Percentiles rank a stretch among this genome's conserved stretches.
Conservation (phyloP, 306 rosid genomes). For the Albizia julibrissin region DNA sequence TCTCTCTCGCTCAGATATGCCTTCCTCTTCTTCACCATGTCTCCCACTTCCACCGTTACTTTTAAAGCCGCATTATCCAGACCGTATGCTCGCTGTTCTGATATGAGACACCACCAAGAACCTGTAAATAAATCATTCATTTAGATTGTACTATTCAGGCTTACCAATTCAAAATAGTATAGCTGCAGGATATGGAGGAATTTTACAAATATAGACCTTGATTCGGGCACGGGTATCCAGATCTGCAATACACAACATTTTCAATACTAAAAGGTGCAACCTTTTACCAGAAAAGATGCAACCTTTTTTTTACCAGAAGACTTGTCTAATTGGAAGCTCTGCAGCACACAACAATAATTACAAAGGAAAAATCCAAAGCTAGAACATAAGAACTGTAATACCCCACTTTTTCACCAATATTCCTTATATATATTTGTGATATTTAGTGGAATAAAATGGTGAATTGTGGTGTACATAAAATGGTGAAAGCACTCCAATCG, state of each 20-base stretch:
- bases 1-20: constrained; percentile 36
- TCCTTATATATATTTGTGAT: too few relatives aligned
- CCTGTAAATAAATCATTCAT: constrained; percentile 30
- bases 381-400: too few relatives aligned
- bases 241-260: too few relatives aligned
- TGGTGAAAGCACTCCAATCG: too few relatives aligned
- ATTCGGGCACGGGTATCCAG: constrained; percentile 52
- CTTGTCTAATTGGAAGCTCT: constrained; percentile 65
- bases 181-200: neutral
- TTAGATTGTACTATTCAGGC: neutral
- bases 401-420: too few relatives aligned
- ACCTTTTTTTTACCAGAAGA: constrained; percentile 41
- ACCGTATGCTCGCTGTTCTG: constrained; percentile 56
- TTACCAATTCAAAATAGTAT: too few relatives aligned
- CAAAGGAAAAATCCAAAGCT: too few relatives aligned
- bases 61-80: constrained; percentile 43
- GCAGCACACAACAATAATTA: neutral
- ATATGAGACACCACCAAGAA: constrained; percentile 57
- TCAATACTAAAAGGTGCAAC: too few relatives aligned
- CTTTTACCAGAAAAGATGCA: constrained; percentile 52
- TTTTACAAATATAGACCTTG: constrained; percentile 39
- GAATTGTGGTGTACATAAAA: too few relatives aligned
- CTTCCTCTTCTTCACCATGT: constrained; percentile 24
- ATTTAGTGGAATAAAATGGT: too few relatives aligned
- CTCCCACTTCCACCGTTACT: constrained; percentile 39